Evolutionary conservation across 768 basidiomycete genomes (phyloP), one percentile per base, ranked within the genome.

Genomic region (Amyloporia xantha): DNA sequence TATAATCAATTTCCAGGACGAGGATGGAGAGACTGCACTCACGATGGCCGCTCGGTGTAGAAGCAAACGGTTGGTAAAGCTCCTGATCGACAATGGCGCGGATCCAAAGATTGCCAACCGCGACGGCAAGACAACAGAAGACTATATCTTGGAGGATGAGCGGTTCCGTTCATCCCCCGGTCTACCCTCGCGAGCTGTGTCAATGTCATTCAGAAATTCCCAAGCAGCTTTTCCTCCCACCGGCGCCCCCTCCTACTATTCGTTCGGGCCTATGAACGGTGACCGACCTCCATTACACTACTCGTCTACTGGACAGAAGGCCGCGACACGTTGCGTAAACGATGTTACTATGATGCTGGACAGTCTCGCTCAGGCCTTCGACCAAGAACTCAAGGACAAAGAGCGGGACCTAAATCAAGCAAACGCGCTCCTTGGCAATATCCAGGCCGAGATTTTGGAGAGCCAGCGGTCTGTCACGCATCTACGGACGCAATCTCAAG

Each of bases 1-100:
- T 60, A 91, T 99, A 41, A 92, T 99, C 68, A 99, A 99, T 62
- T 98, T 97, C 65, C 96, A 96, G 64, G 95, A 98, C 63, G 93
- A 97, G 63, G 96, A 99, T 55, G 95, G 95, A 28, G 96, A 99
- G 69, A 98, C 96, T 5, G 92, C 96, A 10, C 68, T 99, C 52
- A 98, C 96, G 3, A 81, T 99, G 75, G 94, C 96, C 17, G 95
- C 96, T 12, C 78, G 96, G 37, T 97, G 94, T 62, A 74, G 96
- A 48, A 93, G 90, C 66, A 94, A 96, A 66, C 86, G 94, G 12
- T 77, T 99, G 4, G 93, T 98, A 57, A 96, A 94, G 64, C 76
- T 95, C 28, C 79, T 99, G 44, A 86, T 99, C 51, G 94, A 99
- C 66, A 88, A 97, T 59, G 93, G 92, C 5, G 96, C 92, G 1